Conservation (phyloP, 345 rosid genomes). For the Hibiscus syriacus region DNA sequence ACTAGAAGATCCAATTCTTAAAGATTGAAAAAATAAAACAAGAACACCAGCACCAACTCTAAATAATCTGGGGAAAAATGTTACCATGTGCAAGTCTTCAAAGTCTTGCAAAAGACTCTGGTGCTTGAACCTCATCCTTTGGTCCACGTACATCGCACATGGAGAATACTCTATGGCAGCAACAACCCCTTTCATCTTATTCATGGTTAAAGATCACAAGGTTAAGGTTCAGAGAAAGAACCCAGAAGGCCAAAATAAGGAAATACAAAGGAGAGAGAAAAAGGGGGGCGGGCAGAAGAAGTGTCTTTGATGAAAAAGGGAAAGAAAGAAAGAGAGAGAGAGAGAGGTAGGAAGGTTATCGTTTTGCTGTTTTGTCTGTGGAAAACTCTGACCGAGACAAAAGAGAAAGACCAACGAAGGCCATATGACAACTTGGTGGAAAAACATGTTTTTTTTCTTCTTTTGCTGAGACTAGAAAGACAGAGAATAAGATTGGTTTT, state of each 20-base stretch:
- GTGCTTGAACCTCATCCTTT: constrained; percentile 39
- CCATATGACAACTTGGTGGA: constrained; percentile 44
- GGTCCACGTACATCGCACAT: constrained; percentile 24
- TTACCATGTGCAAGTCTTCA: constrained; percentile 49
- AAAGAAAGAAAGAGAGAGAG: neutral
- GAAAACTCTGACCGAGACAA: constrained; percentile 76
- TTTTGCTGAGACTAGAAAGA: constrained; percentile 20
- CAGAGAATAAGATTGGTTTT: constrained; percentile 59
- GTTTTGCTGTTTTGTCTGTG: constrained; percentile 54
- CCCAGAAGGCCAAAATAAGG: neutral
- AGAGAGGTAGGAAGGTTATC: constrained; percentile 12
- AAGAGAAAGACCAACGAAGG: constrained; percentile 59
- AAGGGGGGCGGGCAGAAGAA: neutral
- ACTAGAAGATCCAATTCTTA: no score
- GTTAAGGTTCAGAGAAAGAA: neutral
- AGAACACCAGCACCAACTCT: neutral
- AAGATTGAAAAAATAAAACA: neutral
- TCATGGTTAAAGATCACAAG: neutral
- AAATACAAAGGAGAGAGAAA: neutral
- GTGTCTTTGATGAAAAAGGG: neutral
- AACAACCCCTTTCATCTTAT: constrained; percentile 7
- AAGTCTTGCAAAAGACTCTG: constrained; percentile 59
- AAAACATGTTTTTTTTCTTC: constrained; percentile 16
- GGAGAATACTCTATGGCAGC: neutral
- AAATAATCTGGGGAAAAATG: no score